phyloP scores from a whole-genome alignment of 2,329 filamentous ascomycete genomes.

The Apiospora koreana region DNA sequence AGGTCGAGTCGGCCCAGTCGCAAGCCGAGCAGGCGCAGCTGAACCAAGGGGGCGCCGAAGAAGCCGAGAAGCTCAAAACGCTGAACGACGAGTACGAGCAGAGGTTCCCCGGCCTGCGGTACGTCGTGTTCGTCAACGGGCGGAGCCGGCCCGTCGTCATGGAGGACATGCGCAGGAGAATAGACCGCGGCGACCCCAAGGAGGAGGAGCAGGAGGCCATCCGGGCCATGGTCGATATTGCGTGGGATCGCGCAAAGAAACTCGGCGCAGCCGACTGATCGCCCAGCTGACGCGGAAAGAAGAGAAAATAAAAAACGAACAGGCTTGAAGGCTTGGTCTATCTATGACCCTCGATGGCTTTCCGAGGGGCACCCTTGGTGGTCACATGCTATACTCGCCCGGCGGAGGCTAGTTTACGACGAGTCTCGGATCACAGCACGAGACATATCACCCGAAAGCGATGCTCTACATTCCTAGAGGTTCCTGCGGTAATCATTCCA shows the following conservation, averaged over 20 bases:
- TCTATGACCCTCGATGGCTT: background rate
- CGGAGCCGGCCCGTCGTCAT: slow-evolving; percentile 73
- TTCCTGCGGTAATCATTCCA: background rate
- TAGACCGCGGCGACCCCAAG: slow-evolving; percentile 65
- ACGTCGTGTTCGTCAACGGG: slow-evolving; percentile 91
- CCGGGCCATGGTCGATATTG: slow-evolving; percentile 91
- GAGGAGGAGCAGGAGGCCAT: slow-evolving; percentile 74
- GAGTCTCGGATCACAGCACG: background rate
- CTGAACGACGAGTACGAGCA: slow-evolving; percentile 80
- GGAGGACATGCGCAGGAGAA: slow-evolving; percentile 77
- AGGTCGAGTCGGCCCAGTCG: slow-evolving; percentile 80
- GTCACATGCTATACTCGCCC: background rate
- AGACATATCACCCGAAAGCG: background rate
- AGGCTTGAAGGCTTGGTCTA: background rate
- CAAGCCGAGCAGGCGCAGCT: slow-evolving; percentile 80
- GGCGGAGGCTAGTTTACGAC: background rate
- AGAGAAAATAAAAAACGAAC: background rate
- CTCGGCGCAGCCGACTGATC: slow-evolving; percentile 34
- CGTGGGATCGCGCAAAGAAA: slow-evolving; percentile 74
- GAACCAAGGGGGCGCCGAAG: slow-evolving; percentile 50
- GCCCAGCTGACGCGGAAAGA: background rate
- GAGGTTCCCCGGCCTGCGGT: slow-evolving; percentile 79
- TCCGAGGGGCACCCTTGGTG: background rate
- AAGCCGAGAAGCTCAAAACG: slow-evolving; percentile 55
- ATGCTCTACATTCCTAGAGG: background rate